Evolutionary conservation across 495 filamentous ascomycete genomes (phyloP).

Genomic region (Penicillium egyptiacum): DNA sequence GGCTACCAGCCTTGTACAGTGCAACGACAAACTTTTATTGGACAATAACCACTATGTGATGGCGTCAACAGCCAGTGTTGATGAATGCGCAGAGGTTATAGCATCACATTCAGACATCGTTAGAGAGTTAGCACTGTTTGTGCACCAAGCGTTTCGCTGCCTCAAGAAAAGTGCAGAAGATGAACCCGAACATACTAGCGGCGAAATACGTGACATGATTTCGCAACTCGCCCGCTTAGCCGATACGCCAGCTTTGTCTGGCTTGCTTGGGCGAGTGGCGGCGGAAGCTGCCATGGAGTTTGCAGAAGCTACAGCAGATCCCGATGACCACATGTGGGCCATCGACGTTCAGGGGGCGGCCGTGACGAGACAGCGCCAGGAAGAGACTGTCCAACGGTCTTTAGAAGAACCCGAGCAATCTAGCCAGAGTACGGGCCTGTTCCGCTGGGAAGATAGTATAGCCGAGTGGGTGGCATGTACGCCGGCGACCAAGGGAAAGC

Average conservation of each 20-base stretch:
- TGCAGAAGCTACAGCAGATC: constrained; percentile 46
- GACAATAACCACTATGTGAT: background rate
- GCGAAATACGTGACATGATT: constrained; percentile 34
- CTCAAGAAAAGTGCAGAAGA: constrained; percentile 29
- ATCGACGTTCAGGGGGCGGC: constrained; percentile 44
- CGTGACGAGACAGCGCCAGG: constrained; percentile 21
- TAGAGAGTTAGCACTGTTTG: constrained; percentile 40
- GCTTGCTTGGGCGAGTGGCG: constrained; percentile 42
- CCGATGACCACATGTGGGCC: constrained; percentile 52
- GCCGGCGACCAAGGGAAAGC: constrained; percentile 32
- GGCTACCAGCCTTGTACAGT: constrained; percentile 36
- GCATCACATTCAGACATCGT: constrained; percentile 34
- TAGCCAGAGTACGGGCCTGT: constrained; percentile 30
- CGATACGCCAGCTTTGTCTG: constrained; percentile 24
- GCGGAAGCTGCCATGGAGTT: constrained; percentile 50
- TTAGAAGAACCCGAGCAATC: constrained; percentile 18
- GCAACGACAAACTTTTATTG: constrained; percentile 27
- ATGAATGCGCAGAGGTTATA: constrained; percentile 21
- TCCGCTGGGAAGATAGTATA: constrained; percentile 57
- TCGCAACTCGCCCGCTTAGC: constrained; percentile 29
- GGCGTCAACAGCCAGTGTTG: constrained; percentile 15
- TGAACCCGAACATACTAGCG: constrained; percentile 25
- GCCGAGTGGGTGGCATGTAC: constrained; percentile 55
- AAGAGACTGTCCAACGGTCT: constrained; percentile 13
- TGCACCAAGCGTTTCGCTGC: constrained; percentile 40